phyloP scores from a whole-genome alignment of 1,284 basidiomycete genomes.

The Ceratobasidium sp. region DNA sequence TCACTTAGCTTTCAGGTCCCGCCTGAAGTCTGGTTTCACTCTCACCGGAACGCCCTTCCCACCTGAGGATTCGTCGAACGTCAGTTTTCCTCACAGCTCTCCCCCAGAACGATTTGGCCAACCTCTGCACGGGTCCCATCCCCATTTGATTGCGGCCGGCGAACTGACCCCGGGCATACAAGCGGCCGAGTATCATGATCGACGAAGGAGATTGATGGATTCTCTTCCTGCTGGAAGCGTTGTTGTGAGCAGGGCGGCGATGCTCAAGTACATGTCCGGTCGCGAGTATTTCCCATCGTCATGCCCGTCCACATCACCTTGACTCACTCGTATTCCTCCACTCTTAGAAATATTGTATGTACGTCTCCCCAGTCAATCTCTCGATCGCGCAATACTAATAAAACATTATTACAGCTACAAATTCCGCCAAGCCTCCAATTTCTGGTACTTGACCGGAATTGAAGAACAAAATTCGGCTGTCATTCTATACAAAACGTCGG shows the following conservation, averaged over 20 bases:
- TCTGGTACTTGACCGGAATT: conserved; percentile 95
- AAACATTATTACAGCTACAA: conserved; percentile 81
- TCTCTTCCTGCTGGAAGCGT: conserved; percentile 78
- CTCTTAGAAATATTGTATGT: conserved; percentile 61
- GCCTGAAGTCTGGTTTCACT: no score
- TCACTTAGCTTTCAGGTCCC: no score
- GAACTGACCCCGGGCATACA: conserved; percentile 91
- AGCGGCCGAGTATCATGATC: conserved; percentile 81
- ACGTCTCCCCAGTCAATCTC: not conserved
- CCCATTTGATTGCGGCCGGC: conserved; percentile 71
- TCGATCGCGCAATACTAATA: no score
- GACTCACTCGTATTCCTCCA: not conserved
- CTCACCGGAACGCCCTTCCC: not conserved
- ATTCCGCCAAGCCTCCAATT: conserved; percentile 92
- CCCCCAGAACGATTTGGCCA: conserved; percentile 66
- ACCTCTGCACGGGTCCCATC: conserved; percentile 78
- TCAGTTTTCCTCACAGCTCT: not conserved
- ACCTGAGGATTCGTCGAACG: not conserved
- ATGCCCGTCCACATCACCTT: conserved; percentile 7
- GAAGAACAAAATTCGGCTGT: conserved; percentile 92
- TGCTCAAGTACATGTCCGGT: conserved; percentile 75
- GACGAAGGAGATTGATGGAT: conserved; percentile 80
- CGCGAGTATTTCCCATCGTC: conserved; percentile 65
- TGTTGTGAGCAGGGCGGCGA: conserved; percentile 79
- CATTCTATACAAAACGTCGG: conserved; percentile 65